These are phyloP conservation scores for Deuterostichococcus epilithicus DNA, from an alignment of 139 green algal genomes.

Conservation along the genomic window DNA sequence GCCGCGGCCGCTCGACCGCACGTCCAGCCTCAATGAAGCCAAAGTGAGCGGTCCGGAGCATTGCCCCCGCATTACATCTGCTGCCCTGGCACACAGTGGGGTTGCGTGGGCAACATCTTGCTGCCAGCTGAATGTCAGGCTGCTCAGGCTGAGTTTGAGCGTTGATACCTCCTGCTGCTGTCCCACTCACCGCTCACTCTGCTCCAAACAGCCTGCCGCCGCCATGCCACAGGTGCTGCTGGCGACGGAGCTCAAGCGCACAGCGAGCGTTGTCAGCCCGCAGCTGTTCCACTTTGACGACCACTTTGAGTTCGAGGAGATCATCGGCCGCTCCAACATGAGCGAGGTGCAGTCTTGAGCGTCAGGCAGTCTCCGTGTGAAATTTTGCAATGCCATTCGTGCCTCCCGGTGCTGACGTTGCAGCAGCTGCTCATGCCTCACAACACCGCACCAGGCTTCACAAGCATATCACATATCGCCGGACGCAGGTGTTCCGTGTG, in stretches of 20 bases:
- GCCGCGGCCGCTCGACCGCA: background rate
- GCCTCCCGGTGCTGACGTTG: no score
- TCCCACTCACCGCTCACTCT: no score
- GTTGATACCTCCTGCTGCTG: no score
- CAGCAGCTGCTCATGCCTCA: no score
- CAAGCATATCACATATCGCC: no score
- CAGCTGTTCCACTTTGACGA: conserved; percentile 63
- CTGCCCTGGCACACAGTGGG: no score
- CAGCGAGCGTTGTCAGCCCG: conserved; percentile 43
- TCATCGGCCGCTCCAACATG: conserved; percentile 52
- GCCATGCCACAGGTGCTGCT: conserved; percentile 49
- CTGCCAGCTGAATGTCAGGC: no score
- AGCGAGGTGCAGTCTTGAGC: conserved; percentile 35
- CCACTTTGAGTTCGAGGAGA: conserved; percentile 67
- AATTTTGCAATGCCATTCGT: no score
- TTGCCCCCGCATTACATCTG: background rate
- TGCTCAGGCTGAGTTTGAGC: no score
- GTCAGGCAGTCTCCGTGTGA: background rate
- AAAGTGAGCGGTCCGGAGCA: background rate
- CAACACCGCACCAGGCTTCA: no score
- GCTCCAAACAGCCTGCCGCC: no score
- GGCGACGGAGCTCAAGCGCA: conserved; percentile 52
- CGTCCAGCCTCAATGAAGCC: background rate
- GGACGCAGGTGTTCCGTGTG: conserved; percentile 57
- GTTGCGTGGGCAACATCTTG: no score